Conservation (phyloP, 2,329 filamentous ascomycete species). For the Exophiala sp. region DNA sequence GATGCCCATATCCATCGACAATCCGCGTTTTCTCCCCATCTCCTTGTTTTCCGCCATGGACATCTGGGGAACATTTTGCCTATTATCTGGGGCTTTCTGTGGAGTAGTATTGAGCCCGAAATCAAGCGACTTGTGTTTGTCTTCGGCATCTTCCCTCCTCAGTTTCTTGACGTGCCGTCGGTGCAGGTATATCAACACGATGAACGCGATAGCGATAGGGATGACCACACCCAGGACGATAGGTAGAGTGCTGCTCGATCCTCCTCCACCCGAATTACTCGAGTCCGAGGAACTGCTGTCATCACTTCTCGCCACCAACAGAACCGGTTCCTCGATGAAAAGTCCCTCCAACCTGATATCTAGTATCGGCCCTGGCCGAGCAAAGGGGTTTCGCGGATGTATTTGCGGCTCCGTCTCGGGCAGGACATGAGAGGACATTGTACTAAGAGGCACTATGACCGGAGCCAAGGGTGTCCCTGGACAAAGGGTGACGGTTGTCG, state of each 20-base stretch:
- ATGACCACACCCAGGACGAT: conserved; percentile 71
- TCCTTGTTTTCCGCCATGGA: conserved; percentile 54
- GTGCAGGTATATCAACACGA: conserved; percentile 73
- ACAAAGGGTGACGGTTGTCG: background rate
- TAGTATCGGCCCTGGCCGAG: conserved; percentile 25
- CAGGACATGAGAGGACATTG: conserved; percentile 14
- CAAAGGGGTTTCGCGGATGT: conserved; percentile 20
- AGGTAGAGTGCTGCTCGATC: conserved; percentile 57
- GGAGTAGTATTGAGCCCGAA: conserved; percentile 69
- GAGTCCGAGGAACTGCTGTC: background rate
- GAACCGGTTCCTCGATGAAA: conserved; percentile 17
- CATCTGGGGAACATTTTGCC: conserved; percentile 48
- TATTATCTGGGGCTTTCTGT: conserved; percentile 37
- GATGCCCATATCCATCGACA: conserved; percentile 65
- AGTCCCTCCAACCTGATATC: conserved; percentile 22
- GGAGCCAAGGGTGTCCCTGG: background rate
- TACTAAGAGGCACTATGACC: background rate
- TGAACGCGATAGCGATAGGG: conserved; percentile 64
- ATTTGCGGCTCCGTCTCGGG: conserved; percentile 24
- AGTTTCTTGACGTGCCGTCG: conserved; percentile 71
- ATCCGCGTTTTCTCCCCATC: conserved; percentile 40
- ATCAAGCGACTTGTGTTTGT: conserved; percentile 87
- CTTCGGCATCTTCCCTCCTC: conserved; percentile 72
- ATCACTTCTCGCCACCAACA: conserved; percentile 16
- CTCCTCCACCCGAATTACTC: conserved; percentile 9